Base-by-base conservation (phyloP, 1,139 yeast genomes). In the Pneumocystis sp. region DNA sequence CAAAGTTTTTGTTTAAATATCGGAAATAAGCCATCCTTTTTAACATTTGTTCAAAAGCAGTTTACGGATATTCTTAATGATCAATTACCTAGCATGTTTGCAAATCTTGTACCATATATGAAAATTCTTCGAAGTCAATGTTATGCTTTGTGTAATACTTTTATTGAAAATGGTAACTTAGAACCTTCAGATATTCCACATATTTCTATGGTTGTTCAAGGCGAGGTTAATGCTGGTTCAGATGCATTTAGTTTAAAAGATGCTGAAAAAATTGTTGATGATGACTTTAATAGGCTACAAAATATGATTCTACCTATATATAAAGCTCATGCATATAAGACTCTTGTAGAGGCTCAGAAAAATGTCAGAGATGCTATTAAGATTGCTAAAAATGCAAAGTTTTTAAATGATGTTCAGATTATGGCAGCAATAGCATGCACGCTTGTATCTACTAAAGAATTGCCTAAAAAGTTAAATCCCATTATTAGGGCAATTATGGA, bases 171-270 rank as follows among this genome's bases (percentile, higher is more conserved):
- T 40, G 96, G 95, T 6, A 86, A 86, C 74, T 75, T 90, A 21
- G 79, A 95, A 1, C 83, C 85, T n/a, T 80, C 83, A 59, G 89
- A 87, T 73, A 76, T 90, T 17, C 97, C 97, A 0, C 87, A 84
- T 67, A 76, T 95, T 44, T 95, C 98, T 0, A 85, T 89, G 5
- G 85, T 91, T 21, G 96, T 91, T 3, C 95, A 89, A 74, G 98
- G 98, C 45, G 98, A 93, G 73, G 80, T 85, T 0, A 96, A 89
- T 69, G 96, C 97, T 3, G 97, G 97, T 0, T 91, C 96, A 0
- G 91, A 86, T 70, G 97, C 97, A 0, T 95, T 95, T 75, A 83
- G 89, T 12, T 75, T 93, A 63, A 87, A 82, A 60, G 83, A 83
- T 70, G 97, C 97, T 0, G 87, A 86, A 67, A 82, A 83, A 69